These are phyloP conservation scores for Jacaranda copaia DNA, from an alignment of 257 asterid species.

Conservation along the genomic window DNA sequence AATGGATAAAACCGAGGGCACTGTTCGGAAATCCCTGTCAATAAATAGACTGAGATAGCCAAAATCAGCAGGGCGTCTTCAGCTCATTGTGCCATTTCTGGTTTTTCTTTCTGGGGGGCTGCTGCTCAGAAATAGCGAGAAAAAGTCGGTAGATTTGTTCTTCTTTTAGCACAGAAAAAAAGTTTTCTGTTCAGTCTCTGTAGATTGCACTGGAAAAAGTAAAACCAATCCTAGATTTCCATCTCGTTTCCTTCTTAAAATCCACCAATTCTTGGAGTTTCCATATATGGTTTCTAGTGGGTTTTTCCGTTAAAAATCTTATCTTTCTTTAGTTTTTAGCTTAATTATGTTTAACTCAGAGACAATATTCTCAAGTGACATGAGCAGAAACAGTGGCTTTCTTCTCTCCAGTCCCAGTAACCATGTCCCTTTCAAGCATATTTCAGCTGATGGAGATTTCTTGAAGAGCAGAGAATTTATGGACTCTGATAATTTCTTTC, in stretches of 20 bases:
- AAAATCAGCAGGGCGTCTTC: neutral
- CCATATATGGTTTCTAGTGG: constrained; percentile 22
- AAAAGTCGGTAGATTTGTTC: neutral
- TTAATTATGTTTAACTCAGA: constrained; percentile 37
- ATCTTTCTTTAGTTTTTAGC: neutral
- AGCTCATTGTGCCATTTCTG: constrained; percentile 16
- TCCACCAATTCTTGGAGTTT: constrained; percentile 8
- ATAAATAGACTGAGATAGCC: constrained; percentile 23
- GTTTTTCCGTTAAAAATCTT: neutral
- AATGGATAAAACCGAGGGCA: constrained; percentile 32
- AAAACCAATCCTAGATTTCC: constrained; percentile 7
- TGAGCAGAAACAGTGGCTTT: constrained; percentile 21
- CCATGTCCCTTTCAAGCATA: constrained; percentile 37
- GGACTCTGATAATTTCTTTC: constrained; percentile 52
- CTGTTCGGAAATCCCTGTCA: neutral
- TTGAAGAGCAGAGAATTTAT: constrained; percentile 42
- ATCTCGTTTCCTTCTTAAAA: neutral
- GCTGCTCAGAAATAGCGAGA: neutral
- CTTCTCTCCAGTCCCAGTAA: constrained; percentile 31
- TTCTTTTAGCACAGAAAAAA: neutral
- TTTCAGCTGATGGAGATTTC: constrained; percentile 51
- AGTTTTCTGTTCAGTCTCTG: neutral
- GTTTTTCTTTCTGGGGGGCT: neutral
- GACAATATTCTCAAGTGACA: neutral
- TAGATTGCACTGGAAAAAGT: constrained; percentile 1